These are phyloP conservation scores for Suillus alpinus DNA, from an alignment of 768 basidiomycete genomes.

Conservation along the genomic window DNA sequence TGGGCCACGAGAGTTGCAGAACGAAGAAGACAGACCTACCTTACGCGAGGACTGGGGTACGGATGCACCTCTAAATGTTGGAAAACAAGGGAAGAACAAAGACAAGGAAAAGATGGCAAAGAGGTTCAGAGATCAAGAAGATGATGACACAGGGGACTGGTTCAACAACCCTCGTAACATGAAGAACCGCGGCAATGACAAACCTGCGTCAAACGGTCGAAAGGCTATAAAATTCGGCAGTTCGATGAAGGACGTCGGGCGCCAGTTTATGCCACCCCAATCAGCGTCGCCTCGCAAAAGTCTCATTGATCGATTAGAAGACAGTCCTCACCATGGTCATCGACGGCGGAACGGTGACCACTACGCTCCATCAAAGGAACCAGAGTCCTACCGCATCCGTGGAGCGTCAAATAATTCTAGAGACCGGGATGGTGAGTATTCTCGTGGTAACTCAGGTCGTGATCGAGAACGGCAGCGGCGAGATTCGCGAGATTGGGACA, in stretches of 20 bases:
- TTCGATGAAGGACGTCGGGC: conserved; percentile 28
- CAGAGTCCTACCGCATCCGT: conserved; percentile 24
- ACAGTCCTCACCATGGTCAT: conserved; percentile 3
- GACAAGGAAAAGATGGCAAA: conserved; percentile 54
- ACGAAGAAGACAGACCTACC: conserved; percentile 21
- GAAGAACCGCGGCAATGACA: conserved; percentile 25
- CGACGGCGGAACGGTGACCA: conserved; percentile 6
- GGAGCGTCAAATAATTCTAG: conserved; percentile 25
- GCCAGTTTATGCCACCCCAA: conserved; percentile 18
- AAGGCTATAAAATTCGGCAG: conserved; percentile 39
- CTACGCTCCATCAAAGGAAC: conserved; percentile 2
- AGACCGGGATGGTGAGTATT: conserved; percentile 13
- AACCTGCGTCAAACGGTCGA: conserved; percentile 10
- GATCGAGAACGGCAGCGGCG: conserved; percentile 17
- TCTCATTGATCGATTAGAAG: conserved; percentile 36
- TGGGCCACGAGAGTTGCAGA: conserved; percentile 35
- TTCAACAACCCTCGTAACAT: conserved; percentile 43
- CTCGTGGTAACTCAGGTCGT: conserved; percentile 11
- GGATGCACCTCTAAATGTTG: conserved; percentile 56
- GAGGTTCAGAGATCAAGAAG: conserved; percentile 45
- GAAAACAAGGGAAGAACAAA: conserved; percentile 61
- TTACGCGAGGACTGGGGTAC: conserved; percentile 46
- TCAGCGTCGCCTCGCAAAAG: conserved; percentile 19
- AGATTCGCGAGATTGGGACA: conserved; percentile 21
- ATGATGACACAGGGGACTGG: conserved; percentile 61